Evolutionary conservation across 75 land plant species (phyloP), one percentile per base, ranked within the genome.

Genomic region (Pinus taeda): DNA sequence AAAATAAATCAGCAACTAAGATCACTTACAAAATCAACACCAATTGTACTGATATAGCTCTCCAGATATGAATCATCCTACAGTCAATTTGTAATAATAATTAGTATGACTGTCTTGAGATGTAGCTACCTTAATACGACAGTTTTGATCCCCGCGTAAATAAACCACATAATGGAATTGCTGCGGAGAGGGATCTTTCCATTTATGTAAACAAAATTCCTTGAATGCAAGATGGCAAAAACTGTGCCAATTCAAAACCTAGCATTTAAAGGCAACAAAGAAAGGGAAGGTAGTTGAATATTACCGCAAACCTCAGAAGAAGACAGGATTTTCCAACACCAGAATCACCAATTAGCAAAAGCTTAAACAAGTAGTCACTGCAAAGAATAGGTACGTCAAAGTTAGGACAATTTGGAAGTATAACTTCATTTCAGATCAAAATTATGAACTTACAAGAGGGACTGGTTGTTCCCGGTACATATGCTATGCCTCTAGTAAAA

Each of bases 41-140:
- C 93, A 57, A 93, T 91, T n/a, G 93, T 93, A 77, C 93, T 93
- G 76, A 93, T 91, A 81, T 93, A 93, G 75, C 93, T 91, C 76
- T 91, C 93, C 63, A 93, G 76, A 72, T 93, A 93, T 26, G 94
- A 92, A 81, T 92, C 94, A 85, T 93, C 93, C 94, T 92, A 74
- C 13, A 61, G 13, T 24, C 6, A 12, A 70, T 6, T 58, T 26
- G 49, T 21, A 76, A 18, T 80, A n/a, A 80, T 18, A 11, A 20
- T 69, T 9, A 69, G 24, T 39, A 39, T 69, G 55, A 8, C 14
- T 69, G 33, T 15, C 22, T 69, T 69, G 22, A 39, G 8, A 20
- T 21, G 39, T 21, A 4, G n/a, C 42, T 37, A 11, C 42, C 37
- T 42, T 6, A 17, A 42, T 42, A 33, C 39, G 18, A 29, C 15